Evolutionary conservation across 83 land plant species (phyloP), one percentile per base, ranked within the genome.

Genomic region (Picea mariana): DNA sequence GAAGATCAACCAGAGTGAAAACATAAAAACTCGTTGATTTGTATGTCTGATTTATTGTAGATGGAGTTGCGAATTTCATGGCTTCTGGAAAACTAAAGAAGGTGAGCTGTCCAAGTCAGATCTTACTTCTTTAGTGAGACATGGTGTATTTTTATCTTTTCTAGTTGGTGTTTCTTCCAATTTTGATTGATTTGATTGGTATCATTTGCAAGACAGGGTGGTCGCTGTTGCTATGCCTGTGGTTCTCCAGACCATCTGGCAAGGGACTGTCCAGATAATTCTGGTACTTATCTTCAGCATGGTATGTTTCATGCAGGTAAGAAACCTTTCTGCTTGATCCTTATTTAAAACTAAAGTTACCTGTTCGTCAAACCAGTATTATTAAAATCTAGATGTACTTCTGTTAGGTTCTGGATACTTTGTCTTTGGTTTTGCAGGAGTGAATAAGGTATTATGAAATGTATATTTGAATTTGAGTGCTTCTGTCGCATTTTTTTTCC

Each of bases 221-320:
- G 83, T 38, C 93, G 93, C 34, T 62, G 80, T 42, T 94, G 96
- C 80, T 94, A 88, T 83, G 80, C 78, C 31, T 94, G 95, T 84
- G 96, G 95, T 55, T 92, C 91, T 84, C 91, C 87, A 23, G 95
- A 89, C 52, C 96, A 94, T 84, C 75, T 94, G 38, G 89, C 90
- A 21, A 90, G 93, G 83, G 93, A 94, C 69, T 94, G 96, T 64
- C 87, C 92, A 40, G 86, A 78, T 82, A 84, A 83, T 85, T 79
- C 85, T 18, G 83, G 62, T 44, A 79, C 81, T 75, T 42, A 80
- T 79, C 80, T 87, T 40, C 89, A 87, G 79, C 79, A 85, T 79
- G 80, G 85, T 38, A 85, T 91, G 90, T 83, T 84, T 88, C 86
- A 82, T 42, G 79, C 87, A 86, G 91, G 95, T 86, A 90, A 68